phyloP scores from a whole-genome alignment of 2,329 filamentous ascomycete species.

The Calonectria pauciramosa region DNA sequence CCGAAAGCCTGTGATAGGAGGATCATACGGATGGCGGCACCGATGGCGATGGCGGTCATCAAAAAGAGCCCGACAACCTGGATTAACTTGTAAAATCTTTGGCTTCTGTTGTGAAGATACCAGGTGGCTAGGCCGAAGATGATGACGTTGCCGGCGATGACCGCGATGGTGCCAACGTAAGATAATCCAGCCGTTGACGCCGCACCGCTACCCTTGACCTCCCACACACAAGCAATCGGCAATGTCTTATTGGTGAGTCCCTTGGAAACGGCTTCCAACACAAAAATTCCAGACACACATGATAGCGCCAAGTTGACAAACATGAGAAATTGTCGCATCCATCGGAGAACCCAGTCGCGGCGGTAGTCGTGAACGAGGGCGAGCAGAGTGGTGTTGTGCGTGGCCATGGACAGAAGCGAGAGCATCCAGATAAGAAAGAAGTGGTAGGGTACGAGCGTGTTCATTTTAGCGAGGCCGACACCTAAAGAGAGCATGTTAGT shows the following conservation, averaged over 20 bases:
- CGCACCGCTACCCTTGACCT: slow-evolving; percentile 53
- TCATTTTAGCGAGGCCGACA: slow-evolving; percentile 72
- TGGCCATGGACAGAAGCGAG: slow-evolving; percentile 73
- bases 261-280: slow-evolving; percentile 67
- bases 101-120: slow-evolving; percentile 72
- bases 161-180: slow-evolving; percentile 71
- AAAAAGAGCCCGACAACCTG: slow-evolving; percentile 67
- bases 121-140: slow-evolving; percentile 73
- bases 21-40: slow-evolving; percentile 69
- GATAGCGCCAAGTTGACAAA: slow-evolving; percentile 73
- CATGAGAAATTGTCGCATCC: slow-evolving; percentile 76
- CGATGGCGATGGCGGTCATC: slow-evolving; percentile 70
- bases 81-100: slow-evolving; percentile 67
- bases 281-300: slow-evolving; percentile 68
- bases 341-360: slow-evolving; percentile 75
- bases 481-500: slow-evolving; percentile 30
- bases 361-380: slow-evolving; percentile 76
- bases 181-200: slow-evolving; percentile 60
- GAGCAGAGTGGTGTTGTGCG: slow-evolving; percentile 75
- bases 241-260: slow-evolving; percentile 65
- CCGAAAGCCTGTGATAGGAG: slow-evolving; percentile 72
- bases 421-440: slow-evolving; percentile 81
- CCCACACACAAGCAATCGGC: slow-evolving; percentile 74
- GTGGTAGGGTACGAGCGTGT: slow-evolving; percentile 74
- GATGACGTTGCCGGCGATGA: slow-evolving; percentile 70